Evolutionary conservation across 306 rosid species (phyloP).

Genomic region (Rubus parviflorus): DNA sequence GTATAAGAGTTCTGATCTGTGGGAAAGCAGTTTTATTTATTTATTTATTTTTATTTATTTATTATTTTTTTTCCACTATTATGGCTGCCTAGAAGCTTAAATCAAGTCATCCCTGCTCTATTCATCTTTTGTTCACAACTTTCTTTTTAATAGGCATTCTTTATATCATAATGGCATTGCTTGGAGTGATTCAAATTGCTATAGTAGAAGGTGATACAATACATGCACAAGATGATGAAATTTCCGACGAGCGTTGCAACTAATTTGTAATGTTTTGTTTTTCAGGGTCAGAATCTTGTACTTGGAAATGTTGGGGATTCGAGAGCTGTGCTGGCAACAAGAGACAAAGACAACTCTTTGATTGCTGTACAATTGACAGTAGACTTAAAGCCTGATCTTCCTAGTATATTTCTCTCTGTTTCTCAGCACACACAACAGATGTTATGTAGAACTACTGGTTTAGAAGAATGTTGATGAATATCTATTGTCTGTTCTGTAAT

Average conservation of each 20-base stretch:
- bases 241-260: not conserved
- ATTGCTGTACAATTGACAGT: conserved; percentile 48
- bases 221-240: not conserved
- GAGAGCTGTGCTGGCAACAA: conserved; percentile 53
- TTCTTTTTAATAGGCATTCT: not conserved
- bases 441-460: not conserved
- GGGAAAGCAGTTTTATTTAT: not conserved
- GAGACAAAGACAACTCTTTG: conserved; percentile 39
- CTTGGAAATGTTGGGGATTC: conserved; percentile 59
- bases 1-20: not conserved
- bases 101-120: not conserved
- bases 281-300: conserved; percentile 44
- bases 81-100: not conserved
- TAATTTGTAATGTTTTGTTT: not conserved
- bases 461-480: not conserved
- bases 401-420: conserved; percentile 34
- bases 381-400: conserved; percentile 62
- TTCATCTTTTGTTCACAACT: not conserved
- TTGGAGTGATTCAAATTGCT: not conserved
- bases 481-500: conserved; percentile 8
- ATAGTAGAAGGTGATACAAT: not conserved
- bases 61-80: not conserved
- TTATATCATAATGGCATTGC: not conserved
- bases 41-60: not conserved
- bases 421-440: not conserved